These are phyloP conservation scores for Vinca minor DNA, from an alignment of 257 asterid genomes.

Conservation along the genomic window DNA sequence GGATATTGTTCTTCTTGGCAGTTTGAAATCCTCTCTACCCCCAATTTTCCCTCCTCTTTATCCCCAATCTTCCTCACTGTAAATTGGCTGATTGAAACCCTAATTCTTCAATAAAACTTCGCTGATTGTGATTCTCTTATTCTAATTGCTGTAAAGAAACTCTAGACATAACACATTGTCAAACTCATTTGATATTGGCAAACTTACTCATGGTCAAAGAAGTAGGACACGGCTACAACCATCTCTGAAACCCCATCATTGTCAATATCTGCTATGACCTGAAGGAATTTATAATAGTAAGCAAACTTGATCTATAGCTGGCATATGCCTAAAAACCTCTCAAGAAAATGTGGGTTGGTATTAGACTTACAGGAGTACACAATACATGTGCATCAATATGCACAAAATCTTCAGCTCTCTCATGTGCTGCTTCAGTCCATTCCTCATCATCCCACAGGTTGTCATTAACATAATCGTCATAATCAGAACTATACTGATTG, in stretches of 20 bases:
- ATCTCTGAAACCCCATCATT: conserved; percentile 88
- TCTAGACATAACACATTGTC: too few species aligned
- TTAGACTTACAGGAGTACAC: conserved; percentile 80
- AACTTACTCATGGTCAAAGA: conserved; percentile 96
- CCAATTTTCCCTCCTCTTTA: too few species aligned
- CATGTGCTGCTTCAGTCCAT: conserved; percentile 82
- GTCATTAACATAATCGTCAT: conserved; percentile 87
- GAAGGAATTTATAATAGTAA: conserved; percentile 23
- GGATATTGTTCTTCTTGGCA: too few species aligned
- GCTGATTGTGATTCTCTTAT: too few species aligned
- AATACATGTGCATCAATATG: conserved; percentile 87
- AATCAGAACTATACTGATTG: conserved; percentile 87
- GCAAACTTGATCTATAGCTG: conserved; percentile 3
- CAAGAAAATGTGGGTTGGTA: conserved; percentile 16
- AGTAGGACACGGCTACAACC: conserved; percentile 96
- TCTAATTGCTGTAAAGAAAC: too few species aligned
- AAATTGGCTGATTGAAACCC: too few species aligned
- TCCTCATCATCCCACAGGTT: conserved; percentile 86
- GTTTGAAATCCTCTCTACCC: too few species aligned
- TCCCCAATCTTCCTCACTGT: too few species aligned
- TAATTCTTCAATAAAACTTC: too few species aligned
- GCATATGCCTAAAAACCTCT: background rate
- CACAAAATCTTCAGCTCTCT: conserved; percentile 71
- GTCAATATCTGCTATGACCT: conserved; percentile 98
- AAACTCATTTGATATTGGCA: conserved; percentile 5